These are phyloP conservation scores for Ilyonectria destructans DNA, from an alignment of 2,329 filamentous ascomycete species.

Conservation along the genomic window DNA sequence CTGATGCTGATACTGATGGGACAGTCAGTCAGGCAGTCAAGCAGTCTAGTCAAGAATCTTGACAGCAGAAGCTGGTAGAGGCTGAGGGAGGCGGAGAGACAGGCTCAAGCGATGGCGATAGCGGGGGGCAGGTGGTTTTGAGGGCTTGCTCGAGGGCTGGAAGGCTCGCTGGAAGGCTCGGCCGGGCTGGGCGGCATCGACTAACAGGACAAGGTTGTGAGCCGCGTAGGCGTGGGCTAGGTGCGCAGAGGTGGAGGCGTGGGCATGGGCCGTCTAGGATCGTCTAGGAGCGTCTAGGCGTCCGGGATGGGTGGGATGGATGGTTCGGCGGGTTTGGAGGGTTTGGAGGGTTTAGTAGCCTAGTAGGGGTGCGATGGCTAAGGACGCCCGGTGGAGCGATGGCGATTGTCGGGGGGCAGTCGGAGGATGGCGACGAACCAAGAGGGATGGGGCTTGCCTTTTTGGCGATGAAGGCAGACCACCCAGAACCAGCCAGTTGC, in stretches of 20 bases:
- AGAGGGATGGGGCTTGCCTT: constrained; percentile 26
- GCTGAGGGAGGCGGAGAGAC: constrained; percentile 38
- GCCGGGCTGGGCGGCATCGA: constrained; percentile 49
- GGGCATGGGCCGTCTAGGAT: constrained; percentile 46
- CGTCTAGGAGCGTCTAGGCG: constrained; percentile 34
- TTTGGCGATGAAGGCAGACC: constrained; percentile 31
- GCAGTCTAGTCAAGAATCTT: constrained; percentile 41
- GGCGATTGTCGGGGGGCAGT: constrained; percentile 23
- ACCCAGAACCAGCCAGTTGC: constrained; percentile 34
- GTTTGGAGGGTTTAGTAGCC: constrained; percentile 39
- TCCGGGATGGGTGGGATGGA: constrained; percentile 43
- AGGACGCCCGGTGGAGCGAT: constrained; percentile 32
- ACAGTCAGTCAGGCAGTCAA: constrained; percentile 41
- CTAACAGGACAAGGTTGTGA: constrained; percentile 51
- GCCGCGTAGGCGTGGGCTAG: constrained; percentile 47
- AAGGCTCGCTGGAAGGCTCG: constrained; percentile 31
- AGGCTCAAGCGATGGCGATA: constrained; percentile 24
- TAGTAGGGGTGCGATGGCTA: constrained; percentile 28
- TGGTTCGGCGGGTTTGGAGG: constrained; percentile 35
- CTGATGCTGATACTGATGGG: constrained; percentile 45
- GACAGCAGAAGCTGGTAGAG: constrained; percentile 45
- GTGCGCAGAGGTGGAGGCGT: constrained; percentile 31
- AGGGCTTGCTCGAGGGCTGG: constrained; percentile 16
- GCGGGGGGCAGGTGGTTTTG: constrained; percentile 50
- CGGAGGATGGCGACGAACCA: constrained; percentile 22